These are phyloP conservation scores for Leucogyrophana mollusca DNA, from an alignment of 768 basidiomycete species.

Conservation along the genomic window DNA sequence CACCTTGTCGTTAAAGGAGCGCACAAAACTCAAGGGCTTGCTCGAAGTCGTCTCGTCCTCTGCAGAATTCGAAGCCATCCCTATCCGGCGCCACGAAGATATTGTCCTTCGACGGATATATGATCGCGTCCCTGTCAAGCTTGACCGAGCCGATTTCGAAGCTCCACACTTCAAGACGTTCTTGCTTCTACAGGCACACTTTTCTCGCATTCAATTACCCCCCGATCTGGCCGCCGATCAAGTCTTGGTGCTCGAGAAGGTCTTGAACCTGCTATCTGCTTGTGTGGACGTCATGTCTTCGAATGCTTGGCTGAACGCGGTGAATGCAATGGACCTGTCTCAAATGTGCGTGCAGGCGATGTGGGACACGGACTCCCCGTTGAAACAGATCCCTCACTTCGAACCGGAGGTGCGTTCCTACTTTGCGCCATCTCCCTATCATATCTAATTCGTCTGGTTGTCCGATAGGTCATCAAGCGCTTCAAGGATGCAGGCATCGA, in stretches of 20 bases:
- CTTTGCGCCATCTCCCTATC: background rate
- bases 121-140: constrained; percentile 95
- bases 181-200: constrained; percentile 95
- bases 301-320: constrained; percentile 90
- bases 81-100: constrained; percentile 94
- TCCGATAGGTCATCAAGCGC: constrained; percentile 71
- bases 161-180: constrained; percentile 98
- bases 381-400: constrained; percentile 97
- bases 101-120: constrained; percentile 83
- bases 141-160: constrained; percentile 81
- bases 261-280: constrained; percentile 87
- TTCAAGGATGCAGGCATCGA: constrained; percentile 82
- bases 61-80: constrained; percentile 92
- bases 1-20: constrained; percentile 90
- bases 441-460: too few species aligned
- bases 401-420: constrained; percentile 67
- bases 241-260: constrained; percentile 81
- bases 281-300: constrained; percentile 99
- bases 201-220: constrained; percentile 88
- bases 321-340: constrained; percentile 96
- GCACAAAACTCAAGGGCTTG: constrained; percentile 94
- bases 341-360: constrained; percentile 99
- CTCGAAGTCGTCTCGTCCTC: constrained; percentile 97
- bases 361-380: constrained; percentile 95
- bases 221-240: constrained; percentile 95